A percentile compares a stretch with the other conserved stretches of the same genome.
Conservation (phyloP, 148 eudicot species). For the Camellia lanceoleosa region DNA sequence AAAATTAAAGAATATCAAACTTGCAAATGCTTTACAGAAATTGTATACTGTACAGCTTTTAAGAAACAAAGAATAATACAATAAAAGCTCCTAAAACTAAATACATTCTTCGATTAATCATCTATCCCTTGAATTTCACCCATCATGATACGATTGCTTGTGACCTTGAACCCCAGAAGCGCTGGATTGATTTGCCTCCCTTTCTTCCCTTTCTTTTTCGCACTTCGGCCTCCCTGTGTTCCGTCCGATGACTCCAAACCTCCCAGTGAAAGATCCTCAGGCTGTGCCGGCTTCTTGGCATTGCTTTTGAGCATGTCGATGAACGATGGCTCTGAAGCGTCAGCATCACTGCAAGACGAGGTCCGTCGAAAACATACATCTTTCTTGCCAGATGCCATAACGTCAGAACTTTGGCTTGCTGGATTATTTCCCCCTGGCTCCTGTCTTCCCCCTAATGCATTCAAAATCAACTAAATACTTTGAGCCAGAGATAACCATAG, state of each 20-base stretch:
- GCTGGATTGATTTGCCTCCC: conserved; percentile 90
- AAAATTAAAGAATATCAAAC: conserved; percentile 7
- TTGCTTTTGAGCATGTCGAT: conserved; percentile 88
- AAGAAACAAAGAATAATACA: neutral
- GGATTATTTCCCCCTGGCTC: conserved; percentile 42
- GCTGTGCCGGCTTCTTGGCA: conserved; percentile 57
- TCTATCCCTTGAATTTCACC: conserved; percentile 88
- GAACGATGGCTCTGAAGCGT: conserved; percentile 76
- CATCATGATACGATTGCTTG: conserved; percentile 94
- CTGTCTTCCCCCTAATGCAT: conserved; percentile 43
- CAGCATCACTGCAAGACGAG: conserved; percentile 73
- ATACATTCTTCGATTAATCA: conserved; percentile 29
- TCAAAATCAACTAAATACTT: conserved; percentile 4
- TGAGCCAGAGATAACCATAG: neutral
- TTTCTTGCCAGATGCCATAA: conserved; percentile 38
- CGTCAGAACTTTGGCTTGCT: conserved; percentile 33
- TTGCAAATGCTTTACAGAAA: conserved; percentile 27
- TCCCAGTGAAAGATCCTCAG: conserved; percentile 33
- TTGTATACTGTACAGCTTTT: conserved; percentile 37
- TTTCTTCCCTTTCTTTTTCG: conserved; percentile 87
- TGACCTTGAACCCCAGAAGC: conserved; percentile 89
- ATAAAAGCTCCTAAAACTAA: neutral
- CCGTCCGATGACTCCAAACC: conserved; percentile 50
- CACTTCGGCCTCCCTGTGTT: conserved; percentile 43
- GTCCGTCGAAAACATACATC: conserved; percentile 67